A percentile compares a stretch with the other conserved stretches of the same genome.
These are phyloP conservation scores for Ceratocystis smalleyi DNA, from an alignment of 2,329 filamentous ascomycete genomes.

Conservation along the genomic window DNA sequence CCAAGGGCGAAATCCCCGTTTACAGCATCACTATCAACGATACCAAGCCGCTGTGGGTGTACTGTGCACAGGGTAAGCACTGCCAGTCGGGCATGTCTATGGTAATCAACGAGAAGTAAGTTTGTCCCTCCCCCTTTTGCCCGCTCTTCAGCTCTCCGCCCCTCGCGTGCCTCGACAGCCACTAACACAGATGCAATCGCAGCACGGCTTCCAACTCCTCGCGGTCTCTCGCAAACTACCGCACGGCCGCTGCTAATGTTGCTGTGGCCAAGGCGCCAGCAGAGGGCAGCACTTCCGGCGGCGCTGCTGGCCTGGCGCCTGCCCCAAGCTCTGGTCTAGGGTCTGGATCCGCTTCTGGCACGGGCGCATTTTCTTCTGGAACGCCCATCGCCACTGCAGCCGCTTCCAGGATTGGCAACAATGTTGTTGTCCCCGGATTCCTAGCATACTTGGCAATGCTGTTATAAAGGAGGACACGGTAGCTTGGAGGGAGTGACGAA, in stretches of 20 bases:
- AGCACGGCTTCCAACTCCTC: conserved; percentile 36
- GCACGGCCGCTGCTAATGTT: conserved; percentile 26
- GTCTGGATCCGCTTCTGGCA: conserved; percentile 5
- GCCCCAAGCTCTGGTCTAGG: conserved; percentile 3
- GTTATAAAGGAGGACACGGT: conserved; percentile 3
- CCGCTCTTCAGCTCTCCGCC: background rate
- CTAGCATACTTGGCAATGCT: conserved; percentile 9
- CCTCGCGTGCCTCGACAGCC: background rate
- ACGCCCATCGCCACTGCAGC: conserved; percentile 13
- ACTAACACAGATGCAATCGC: background rate
- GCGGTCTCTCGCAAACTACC: conserved; percentile 37
- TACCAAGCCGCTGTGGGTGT: conserved; percentile 60
- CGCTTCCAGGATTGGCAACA: conserved; percentile 5
- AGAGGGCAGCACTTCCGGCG: conserved; percentile 12
- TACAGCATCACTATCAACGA: conserved; percentile 57
- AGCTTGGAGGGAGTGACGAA: background rate
- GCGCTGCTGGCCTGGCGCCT: conserved; percentile 12
- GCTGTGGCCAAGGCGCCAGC: conserved; percentile 20
- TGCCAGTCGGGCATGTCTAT: conserved; percentile 62
- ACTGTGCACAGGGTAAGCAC: conserved; percentile 59
- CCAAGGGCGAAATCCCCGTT: conserved; percentile 41
- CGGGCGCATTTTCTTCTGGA: background rate
- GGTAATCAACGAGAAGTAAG: conserved; percentile 61
- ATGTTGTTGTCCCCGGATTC: conserved; percentile 8
- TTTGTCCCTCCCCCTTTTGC: conserved; percentile 11